Percentiles rank a stretch among this genome's conserved stretches.
Conservation (phyloP, 352 stramenopile genomes). For the Phytophthora fragariaefolia region DNA sequence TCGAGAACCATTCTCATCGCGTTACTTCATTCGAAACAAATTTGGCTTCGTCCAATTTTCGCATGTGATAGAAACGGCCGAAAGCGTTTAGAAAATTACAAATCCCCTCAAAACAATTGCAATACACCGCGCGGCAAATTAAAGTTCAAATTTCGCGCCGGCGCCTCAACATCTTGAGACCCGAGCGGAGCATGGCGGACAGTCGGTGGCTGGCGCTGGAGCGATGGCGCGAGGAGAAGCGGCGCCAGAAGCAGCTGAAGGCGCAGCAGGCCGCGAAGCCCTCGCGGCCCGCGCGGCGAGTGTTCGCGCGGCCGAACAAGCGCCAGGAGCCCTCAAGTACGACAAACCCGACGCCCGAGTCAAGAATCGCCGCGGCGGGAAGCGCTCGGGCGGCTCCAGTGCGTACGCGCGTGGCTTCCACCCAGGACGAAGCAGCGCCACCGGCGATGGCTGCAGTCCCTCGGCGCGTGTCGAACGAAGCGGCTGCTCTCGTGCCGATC, state of each 20-base stretch:
- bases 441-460: neutral
- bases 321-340: neutral
- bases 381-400: neutral
- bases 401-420: neutral
- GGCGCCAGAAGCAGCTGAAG: slow-evolving; percentile 22
- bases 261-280: neutral
- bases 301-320: slow-evolving; percentile 17
- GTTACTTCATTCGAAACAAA: no score
- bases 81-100: no score
- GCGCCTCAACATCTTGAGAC: neutral
- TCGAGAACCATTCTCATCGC: no score
- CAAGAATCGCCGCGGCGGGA: neutral
- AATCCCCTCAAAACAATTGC: neutral
- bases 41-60: no score
- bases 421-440: neutral
- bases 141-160: slow-evolving; percentile 28
- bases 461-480: neutral
- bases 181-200: slow-evolving; percentile 46
- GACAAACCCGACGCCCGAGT: neutral
- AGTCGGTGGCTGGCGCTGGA: slow-evolving; percentile 65
- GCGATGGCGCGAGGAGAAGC: slow-evolving; percentile 66
- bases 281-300: slow-evolving; percentile 5
- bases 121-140: no score
- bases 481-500: neutral
- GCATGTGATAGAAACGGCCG: no score